Evolutionary conservation across 306 rosid species (phyloP), one percentile per base, ranked within the genome.

Genomic region (Medicago lupulina): DNA sequence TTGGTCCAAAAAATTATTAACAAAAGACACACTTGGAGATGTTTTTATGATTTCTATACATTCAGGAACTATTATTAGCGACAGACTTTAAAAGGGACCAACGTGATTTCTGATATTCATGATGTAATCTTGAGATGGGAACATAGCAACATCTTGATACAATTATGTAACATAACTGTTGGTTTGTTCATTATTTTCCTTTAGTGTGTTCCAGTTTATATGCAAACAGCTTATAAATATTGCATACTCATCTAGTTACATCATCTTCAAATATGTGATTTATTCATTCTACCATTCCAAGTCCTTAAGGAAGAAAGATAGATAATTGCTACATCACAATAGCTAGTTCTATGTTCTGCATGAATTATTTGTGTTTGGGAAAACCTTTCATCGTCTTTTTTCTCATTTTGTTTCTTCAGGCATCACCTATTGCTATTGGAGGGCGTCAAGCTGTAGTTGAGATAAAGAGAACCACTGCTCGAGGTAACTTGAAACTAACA

Each of bases 381-480:
- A 58, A 21, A 57, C 12, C 36, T 9, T 23, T 8, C 36, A 21
- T 58, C 1, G 11, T 3, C 36, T 9, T 8, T 9, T 11, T 58
- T 28, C 50, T 28, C 75, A n/a, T 62, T 51, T 50, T 60, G 36
- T 12, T 65, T 21, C 28, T 69, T 81, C 89, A 91, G 96, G 93
- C 91, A 62, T 88, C 96, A 49, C 91, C 93, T 5, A 63, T 91
- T 73, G 46, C 25, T 15, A 53, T 88, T 62, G 88, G 88, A 10
- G 89, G 87, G n/a, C 78, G 83, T 71, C 80, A 68, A 16, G 90
- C 89, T 55, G 84, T 79, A 31, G 81, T 91, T 11, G 96, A 91
- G 80, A 88, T 84, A 19, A 91, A 91, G 84, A 87, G 89, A 84
- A 81, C 90, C 40, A 82, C 88, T 0, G 70, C 86, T 6, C 87